Percentiles rank a stretch among this genome's conserved stretches.
These are phyloP conservation scores for Hippophae rhamnoides DNA, from an alignment of 306 rosid species.

Conservation along the genomic window DNA sequence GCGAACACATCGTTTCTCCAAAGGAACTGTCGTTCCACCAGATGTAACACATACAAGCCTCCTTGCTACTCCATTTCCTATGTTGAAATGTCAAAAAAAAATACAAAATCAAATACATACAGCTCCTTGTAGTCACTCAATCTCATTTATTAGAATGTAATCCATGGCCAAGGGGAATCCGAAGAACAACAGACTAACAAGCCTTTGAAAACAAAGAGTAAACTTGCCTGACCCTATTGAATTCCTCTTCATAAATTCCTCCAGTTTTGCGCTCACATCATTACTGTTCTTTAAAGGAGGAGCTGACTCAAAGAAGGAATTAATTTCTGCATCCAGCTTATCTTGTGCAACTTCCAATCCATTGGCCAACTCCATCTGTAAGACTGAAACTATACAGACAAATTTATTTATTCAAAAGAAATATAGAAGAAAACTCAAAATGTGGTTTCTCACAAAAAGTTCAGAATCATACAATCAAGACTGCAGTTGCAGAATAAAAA, in stretches of 20 bases:
- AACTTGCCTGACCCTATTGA: constrained; percentile 36
- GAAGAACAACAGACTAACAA: not conserved
- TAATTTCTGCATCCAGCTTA: constrained; percentile 37
- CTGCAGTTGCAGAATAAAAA: not conserved
- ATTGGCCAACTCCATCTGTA: constrained; percentile 41
- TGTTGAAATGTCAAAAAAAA: not conserved
- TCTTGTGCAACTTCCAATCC: constrained; percentile 25
- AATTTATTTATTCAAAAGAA: constrained; percentile 5
- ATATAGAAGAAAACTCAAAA: constrained; percentile 13
- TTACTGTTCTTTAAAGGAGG: constrained; percentile 47
- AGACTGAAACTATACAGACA: constrained; percentile 1
- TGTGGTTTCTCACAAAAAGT: not conserved
- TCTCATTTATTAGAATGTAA: no score
- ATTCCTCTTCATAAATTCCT: constrained; percentile 44
- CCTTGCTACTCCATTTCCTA: constrained; percentile 40
- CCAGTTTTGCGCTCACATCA: constrained; percentile 38
- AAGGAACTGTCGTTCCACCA: constrained; percentile 94
- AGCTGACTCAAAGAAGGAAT: constrained; percentile 73
- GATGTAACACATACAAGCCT: constrained; percentile 84
- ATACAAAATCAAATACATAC: constrained; percentile 14
- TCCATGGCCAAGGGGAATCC: not conserved
- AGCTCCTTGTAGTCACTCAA: not conserved
- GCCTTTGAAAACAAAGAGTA: constrained; percentile 3
- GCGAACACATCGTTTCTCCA: constrained; percentile 85
- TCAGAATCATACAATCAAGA: not conserved